These are phyloP conservation scores for Stagonosporopsis tanaceti DNA, from an alignment of 2,329 filamentous ascomycete species.

Conservation along the genomic window DNA sequence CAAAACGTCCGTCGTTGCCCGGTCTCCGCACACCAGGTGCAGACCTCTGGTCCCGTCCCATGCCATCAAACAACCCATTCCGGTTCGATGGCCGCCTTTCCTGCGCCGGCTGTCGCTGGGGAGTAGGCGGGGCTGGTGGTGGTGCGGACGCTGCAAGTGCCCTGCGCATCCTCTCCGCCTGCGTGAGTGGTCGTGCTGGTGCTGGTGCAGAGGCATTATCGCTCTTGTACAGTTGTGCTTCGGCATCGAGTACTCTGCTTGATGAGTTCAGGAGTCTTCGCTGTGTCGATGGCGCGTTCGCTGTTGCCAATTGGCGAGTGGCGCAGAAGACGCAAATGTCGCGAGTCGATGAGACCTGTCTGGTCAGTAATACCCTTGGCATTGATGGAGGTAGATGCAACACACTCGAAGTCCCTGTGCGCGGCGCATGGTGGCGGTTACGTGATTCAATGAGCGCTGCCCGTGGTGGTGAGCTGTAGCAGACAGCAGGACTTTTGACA, in stretches of 20 bases:
- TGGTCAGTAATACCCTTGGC: not conserved
- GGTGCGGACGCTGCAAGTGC: constrained; percentile 31
- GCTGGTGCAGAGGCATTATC: constrained; percentile 23
- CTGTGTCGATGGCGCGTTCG: constrained; percentile 35
- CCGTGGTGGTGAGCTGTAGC: constrained; percentile 6
- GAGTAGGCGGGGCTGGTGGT: constrained; percentile 3
- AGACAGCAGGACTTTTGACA: not conserved
- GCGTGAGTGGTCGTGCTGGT: constrained; percentile 28
- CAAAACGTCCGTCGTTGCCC: constrained; percentile 1
- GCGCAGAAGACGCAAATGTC: constrained; percentile 52
- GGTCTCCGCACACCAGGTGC: constrained; percentile 9
- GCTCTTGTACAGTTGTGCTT: constrained; percentile 40
- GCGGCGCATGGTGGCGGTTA: constrained; percentile 36
- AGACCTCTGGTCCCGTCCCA: constrained; percentile 28
- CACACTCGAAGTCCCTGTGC: constrained; percentile 42
- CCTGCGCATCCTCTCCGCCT: constrained; percentile 41
- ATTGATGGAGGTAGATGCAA: not conserved
- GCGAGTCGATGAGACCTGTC: constrained; percentile 45
- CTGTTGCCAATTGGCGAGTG: constrained; percentile 41
- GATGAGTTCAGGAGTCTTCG: constrained; percentile 45
- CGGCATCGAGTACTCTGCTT: constrained; percentile 40
- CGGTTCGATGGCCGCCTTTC: constrained; percentile 27
- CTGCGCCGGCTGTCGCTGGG: constrained; percentile 21
- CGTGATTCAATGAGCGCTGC: not conserved
- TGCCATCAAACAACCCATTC: constrained; percentile 25